These are phyloP conservation scores for Colletotrichum salicis DNA, from an alignment of 2,329 filamentous ascomycete species.

Conservation along the genomic window DNA sequence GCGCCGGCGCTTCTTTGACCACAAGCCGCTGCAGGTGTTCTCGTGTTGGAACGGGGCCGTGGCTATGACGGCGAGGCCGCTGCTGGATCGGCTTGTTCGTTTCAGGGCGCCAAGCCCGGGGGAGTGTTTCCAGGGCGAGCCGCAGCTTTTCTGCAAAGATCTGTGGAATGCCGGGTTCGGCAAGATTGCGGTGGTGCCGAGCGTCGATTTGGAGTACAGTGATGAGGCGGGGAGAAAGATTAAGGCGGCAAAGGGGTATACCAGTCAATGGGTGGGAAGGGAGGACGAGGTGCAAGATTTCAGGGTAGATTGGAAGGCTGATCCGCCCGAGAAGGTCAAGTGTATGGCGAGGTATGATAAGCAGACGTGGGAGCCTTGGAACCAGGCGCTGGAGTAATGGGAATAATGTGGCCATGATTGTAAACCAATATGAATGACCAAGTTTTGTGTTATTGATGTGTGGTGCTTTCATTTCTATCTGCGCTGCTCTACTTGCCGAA, in stretches of 20 bases:
- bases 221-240: slow-evolving; percentile 55
- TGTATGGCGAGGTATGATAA: slow-evolving; percentile 57
- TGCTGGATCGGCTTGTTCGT: slow-evolving; percentile 54
- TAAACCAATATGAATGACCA: background rate
- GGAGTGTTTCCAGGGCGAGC: slow-evolving; percentile 67
- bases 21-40: slow-evolving; percentile 68
- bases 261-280: slow-evolving; percentile 49
- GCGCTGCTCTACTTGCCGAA: background rate
- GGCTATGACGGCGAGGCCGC: slow-evolving; percentile 57
- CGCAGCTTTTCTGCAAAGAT: slow-evolving; percentile 67
- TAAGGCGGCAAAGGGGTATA: slow-evolving; percentile 63
- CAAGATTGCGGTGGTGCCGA: slow-evolving; percentile 66
- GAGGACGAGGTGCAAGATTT: slow-evolving; percentile 38
- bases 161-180: slow-evolving; percentile 61
- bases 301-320: slow-evolving; percentile 53
- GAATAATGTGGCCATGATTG: background rate
- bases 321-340: slow-evolving; percentile 58
- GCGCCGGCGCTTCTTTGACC: slow-evolving; percentile 43
- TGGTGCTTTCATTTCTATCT: background rate
- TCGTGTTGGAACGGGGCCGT: slow-evolving; percentile 70
- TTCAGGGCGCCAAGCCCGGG: slow-evolving; percentile 53
- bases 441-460: too few species aligned
- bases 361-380: slow-evolving; percentile 56
- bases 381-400: slow-evolving; percentile 41
- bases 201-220: slow-evolving; percentile 65